Conservation (phyloP, 148 eudicot genomes). For the Rhododendron griersonianum region DNA sequence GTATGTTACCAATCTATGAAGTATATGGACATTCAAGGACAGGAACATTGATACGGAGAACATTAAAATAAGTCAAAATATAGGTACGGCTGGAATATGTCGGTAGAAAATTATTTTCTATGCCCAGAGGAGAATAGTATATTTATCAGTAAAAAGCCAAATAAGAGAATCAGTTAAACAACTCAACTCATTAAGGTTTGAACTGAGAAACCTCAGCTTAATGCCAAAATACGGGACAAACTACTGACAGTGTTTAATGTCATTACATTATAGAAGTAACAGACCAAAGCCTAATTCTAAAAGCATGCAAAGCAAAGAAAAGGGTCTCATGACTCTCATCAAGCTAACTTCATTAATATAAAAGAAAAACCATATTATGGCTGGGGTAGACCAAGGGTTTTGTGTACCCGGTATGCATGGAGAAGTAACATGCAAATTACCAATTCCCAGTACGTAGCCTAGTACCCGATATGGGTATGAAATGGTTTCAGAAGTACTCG, state of each 20-base stretch:
- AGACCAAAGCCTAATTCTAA: background rate
- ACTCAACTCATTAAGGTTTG: background rate
- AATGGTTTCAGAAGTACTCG: background rate
- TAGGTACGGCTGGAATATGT: background rate
- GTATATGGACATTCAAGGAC: background rate
- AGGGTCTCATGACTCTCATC: background rate
- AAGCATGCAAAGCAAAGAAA: background rate
- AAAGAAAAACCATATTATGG: background rate
- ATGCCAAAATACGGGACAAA: background rate
- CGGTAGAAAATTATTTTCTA: background rate
- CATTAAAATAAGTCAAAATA: background rate
- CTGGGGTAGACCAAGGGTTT: background rate
- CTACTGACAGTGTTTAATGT: background rate
- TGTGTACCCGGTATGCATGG: background rate
- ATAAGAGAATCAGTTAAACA: background rate
- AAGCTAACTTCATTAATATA: background rate
- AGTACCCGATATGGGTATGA: background rate
- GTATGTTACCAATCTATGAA: background rate
- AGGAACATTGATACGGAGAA: background rate
- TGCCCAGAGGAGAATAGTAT: background rate
- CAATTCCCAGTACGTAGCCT: background rate
- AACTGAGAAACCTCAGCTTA: background rate
- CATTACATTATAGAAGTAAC: background rate
- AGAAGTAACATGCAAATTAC: background rate
- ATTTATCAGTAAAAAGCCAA: background rate